Percentiles rank a stretch among this genome's conserved stretches.
Evolutionary conservation across 352 stramenopile genomes (phyloP).

Genomic region (Sclerospora graminicola): DNA sequence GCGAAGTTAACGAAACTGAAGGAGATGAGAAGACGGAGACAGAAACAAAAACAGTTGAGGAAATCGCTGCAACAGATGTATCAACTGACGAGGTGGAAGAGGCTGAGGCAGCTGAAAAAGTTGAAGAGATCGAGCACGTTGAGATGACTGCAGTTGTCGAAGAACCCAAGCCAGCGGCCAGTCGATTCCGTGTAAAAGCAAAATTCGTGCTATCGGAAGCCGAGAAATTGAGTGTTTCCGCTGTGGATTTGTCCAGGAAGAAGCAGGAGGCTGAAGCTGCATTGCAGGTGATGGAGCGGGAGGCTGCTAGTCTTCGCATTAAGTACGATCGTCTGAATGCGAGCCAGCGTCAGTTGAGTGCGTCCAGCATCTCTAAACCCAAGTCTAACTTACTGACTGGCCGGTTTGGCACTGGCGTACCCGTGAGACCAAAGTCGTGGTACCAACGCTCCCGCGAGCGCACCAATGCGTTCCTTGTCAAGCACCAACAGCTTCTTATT

Average conservation of each 20-base stretch:
- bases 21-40: conserved; percentile 1
- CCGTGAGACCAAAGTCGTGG: conserved; percentile 41
- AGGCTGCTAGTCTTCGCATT: conserved; percentile 61
- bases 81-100: not conserved
- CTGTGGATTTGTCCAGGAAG: conserved; percentile 62
- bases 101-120: conserved; percentile 5
- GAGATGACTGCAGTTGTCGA: conserved; percentile 7
- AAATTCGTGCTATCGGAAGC: conserved; percentile 66
- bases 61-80: conserved; percentile 3
- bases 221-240: conserved; percentile 62
- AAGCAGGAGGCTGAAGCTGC: conserved; percentile 70
- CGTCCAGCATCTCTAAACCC: conserved; percentile 46
- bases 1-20: conserved; percentile 7
- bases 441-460: conserved; percentile 62
- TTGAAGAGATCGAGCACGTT: conserved; percentile 12
- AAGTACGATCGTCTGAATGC: conserved; percentile 78
- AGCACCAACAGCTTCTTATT: conserved; percentile 63
- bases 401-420: conserved; percentile 31
- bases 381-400: conserved; percentile 44
- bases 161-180: conserved; percentile 22
- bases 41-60: conserved; percentile 6
- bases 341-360: conserved; percentile 54
- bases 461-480: conserved; percentile 47
- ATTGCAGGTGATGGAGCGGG: conserved; percentile 54
- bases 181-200: conserved; percentile 58